Conservation (phyloP, 371 early-diverging fungal genomes). For the Blastocladiella emersonii region DNA sequence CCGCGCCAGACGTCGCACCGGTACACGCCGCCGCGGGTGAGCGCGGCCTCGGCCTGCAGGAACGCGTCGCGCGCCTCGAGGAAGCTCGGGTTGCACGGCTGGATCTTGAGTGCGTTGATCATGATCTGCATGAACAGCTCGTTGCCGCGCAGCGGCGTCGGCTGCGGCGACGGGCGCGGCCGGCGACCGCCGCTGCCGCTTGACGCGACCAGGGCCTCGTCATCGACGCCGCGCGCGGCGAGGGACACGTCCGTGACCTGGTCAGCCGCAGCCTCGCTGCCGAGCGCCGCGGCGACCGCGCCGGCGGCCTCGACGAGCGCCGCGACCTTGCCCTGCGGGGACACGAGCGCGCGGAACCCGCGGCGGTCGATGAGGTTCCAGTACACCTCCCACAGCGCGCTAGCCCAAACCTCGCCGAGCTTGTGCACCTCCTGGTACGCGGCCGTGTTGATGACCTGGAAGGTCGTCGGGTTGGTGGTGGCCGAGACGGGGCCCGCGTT, state of each 20-base stretch:
- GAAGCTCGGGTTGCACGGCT: constrained; percentile 36
- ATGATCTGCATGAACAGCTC: constrained; percentile 25
- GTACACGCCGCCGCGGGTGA: constrained; percentile 21
- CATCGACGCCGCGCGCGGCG: no score
- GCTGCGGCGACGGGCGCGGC: no score
- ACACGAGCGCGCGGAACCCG: constrained; percentile 37
- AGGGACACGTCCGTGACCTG: neutral
- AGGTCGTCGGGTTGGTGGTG: constrained; percentile 21
- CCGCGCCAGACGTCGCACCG: constrained; percentile 30
- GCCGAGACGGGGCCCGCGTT: constrained; percentile 21
- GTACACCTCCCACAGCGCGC: constrained; percentile 78
- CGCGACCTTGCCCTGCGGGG: neutral
- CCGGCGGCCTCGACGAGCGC: no score
- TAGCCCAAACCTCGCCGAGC: constrained; percentile 34
- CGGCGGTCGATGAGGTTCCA: constrained; percentile 57
- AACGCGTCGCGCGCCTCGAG: constrained; percentile 41
- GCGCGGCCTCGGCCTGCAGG: constrained; percentile 23
- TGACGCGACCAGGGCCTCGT: no score
- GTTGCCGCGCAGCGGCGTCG: no score
- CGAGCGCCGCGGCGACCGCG: no score
- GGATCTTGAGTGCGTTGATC: constrained; percentile 36
- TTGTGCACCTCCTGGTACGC: constrained; percentile 15
- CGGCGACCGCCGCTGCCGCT: no score
- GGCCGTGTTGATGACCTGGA: constrained; percentile 6
- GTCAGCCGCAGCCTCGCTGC: no score